Evolutionary conservation across 2,329 filamentous ascomycete species (phyloP), one percentile per base, ranked within the genome.

Genomic region (Emericellopsis cladophorae): DNA sequence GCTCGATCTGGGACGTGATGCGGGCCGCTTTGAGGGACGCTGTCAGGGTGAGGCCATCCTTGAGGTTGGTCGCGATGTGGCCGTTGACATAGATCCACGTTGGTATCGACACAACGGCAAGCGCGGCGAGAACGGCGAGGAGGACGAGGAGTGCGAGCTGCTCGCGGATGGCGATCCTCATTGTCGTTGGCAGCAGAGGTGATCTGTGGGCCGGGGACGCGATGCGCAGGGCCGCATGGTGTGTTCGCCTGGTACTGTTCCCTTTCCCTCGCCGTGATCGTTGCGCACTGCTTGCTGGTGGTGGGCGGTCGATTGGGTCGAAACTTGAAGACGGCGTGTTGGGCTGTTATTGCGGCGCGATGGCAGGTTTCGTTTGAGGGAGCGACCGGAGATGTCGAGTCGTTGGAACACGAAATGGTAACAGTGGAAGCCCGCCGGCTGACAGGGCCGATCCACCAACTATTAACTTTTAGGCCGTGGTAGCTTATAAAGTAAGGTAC

Each of bases 21-120:
- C 90, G 82, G 24, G 84, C 79, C 16, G 88, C 82, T 59, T 95
- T 95, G 54, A 95, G 77, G 3, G 84, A 88, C 7, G 89, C 89
- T 2, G 86, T 86, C 46, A 95, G 69, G 22, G 79, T 67, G 37
- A 95, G 74, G 40, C 80, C 74, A 40, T 74, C 69, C 11, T 74
- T 61, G 55, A 72, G 65, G 48, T 77, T 66, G 40, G 61, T 54
- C 48, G 65, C 48, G 46, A 76, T 71, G 50, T 74, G 75, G 45
- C 61, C 56, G 50, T 75, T 68, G 51, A 76, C 71, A 47, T 68
- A 76, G 43, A 76, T 58, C 72, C 72, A 76, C 57, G 81, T 84
- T 51, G 88, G 85, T 46, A 95, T 74, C 14, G 86, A 79, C 45
- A 95, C 73, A 46, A 94, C 78, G 42, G 81, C 77, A 46, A 95